These are phyloP conservation scores for Laburnicola sp. DNA, from an alignment of 2,329 filamentous ascomycete species.

Conservation along the genomic window DNA sequence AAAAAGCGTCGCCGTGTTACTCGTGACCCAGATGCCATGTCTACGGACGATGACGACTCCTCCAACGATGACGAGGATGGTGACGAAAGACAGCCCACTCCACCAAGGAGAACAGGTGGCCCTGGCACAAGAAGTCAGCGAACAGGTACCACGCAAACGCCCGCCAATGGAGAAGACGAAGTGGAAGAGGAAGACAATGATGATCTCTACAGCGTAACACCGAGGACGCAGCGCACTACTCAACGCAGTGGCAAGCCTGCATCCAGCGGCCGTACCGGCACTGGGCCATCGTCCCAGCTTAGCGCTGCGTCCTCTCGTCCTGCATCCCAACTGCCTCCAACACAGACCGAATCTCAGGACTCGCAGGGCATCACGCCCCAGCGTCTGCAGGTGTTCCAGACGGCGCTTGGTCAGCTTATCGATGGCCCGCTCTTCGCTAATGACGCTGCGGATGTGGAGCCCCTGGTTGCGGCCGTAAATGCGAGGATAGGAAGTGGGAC, in stretches of 20 bases:
- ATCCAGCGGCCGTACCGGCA: slow-evolving; percentile 34
- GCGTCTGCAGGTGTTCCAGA: slow-evolving; percentile 75
- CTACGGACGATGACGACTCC: slow-evolving; percentile 62
- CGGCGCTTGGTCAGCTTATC: slow-evolving; percentile 79
- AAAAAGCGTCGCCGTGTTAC: slow-evolving; percentile 81
- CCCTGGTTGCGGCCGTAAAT: slow-evolving; percentile 80
- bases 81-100: slow-evolving; percentile 44
- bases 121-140: slow-evolving; percentile 40
- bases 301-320: slow-evolving; percentile 81
- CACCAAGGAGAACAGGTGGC: slow-evolving; percentile 44
- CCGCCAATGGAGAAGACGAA: slow-evolving; percentile 47
- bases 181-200: slow-evolving; percentile 59
- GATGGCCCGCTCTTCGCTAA: slow-evolving; percentile 82
- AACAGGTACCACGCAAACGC: slow-evolving; percentile 33
- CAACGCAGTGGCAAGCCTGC: slow-evolving; percentile 43
- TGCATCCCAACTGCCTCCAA: slow-evolving; percentile 67
- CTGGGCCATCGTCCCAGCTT: slow-evolving; percentile 57
- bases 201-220: slow-evolving; percentile 58
- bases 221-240: slow-evolving; percentile 52
- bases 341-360: slow-evolving; percentile 51
- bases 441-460: slow-evolving; percentile 75
- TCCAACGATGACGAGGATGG: slow-evolving; percentile 62
- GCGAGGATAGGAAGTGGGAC: slow-evolving; percentile 62
- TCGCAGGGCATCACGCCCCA: slow-evolving; percentile 59
- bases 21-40: slow-evolving; percentile 58